Conservation (phyloP, 345 rosid genomes). For the Erysimum cheiranthoides region DNA sequence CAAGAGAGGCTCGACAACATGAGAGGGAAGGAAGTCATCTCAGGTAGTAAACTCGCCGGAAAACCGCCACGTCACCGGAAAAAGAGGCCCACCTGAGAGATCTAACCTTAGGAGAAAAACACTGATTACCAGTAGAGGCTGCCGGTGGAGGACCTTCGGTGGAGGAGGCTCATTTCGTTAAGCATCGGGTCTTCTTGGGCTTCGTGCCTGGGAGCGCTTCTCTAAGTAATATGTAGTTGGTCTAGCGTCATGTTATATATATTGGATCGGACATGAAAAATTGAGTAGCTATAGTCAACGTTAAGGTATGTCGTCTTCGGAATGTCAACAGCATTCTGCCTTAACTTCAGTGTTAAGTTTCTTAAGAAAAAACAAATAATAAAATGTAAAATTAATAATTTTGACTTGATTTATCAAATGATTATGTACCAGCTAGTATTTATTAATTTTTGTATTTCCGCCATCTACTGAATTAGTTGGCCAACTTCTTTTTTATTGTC, state of each 20-base stretch:
- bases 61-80: too few relatives aligned
- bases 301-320: constrained; percentile 26
- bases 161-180: too few relatives aligned
- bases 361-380: background rate
- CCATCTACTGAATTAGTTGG: background rate
- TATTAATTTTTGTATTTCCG: background rate
- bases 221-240: background rate
- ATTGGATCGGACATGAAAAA: constrained; percentile 9
- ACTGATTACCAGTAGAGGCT: too few relatives aligned
- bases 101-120: too few relatives aligned
- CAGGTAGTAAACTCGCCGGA: too few relatives aligned
- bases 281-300: constrained; percentile 21
- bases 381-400: background rate
- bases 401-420: background rate
- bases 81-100: too few relatives aligned
- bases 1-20: too few relatives aligned
- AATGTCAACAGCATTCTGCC: constrained; percentile 29
- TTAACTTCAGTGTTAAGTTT: constrained; percentile 8
- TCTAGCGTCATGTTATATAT: background rate
- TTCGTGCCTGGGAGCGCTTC: too few relatives aligned
- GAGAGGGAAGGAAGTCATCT: too few relatives aligned
- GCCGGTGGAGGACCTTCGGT: too few relatives aligned
- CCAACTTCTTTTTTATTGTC: background rate
- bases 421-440: too few relatives aligned
- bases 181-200: too few relatives aligned